A percentile compares a stretch with the other conserved stretches of the same genome.
Conservation (phyloP, 2,329 filamentous ascomycete genomes). For the Aspergillus sp. region DNA sequence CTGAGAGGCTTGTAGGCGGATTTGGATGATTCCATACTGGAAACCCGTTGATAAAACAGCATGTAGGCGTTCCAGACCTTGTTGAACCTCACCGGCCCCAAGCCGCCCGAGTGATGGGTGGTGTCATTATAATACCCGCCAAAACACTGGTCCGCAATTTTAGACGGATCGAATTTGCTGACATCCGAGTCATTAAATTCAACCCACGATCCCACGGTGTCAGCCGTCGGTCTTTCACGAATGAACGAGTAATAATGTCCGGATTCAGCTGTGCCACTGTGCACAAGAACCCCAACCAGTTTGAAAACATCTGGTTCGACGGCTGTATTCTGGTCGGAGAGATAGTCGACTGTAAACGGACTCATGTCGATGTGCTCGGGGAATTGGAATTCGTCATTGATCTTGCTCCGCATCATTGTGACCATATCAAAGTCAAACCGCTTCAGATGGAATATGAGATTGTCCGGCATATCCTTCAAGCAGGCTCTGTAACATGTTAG, state of each 20-base stretch:
- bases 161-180: constrained; percentile 60
- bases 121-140: constrained; percentile 56
- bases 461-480: constrained; percentile 83
- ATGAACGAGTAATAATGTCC: constrained; percentile 98
- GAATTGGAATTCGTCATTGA: constrained; percentile 91
- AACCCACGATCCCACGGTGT: constrained; percentile 55
- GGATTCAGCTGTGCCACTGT: constrained; percentile 83
- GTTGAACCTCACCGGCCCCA: constrained; percentile 42
- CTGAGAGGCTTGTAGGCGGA: constrained; percentile 35
- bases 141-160: constrained; percentile 69
- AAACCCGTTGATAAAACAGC: constrained; percentile 86
- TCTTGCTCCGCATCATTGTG: constrained; percentile 74
- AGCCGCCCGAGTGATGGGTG: constrained; percentile 39
- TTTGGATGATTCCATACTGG: constrained; percentile 50
- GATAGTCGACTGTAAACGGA: constrained; percentile 77
- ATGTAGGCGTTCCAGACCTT: constrained; percentile 88
- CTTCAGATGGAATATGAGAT: constrained; percentile 87
- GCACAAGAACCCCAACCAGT: constrained; percentile 87
- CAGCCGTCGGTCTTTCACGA: constrained; percentile 58
- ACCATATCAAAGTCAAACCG: constrained; percentile 45
- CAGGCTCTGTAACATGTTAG: constrained; percentile 54
- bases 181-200: constrained; percentile 93
- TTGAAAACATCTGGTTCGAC: constrained; percentile 70
- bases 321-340: constrained; percentile 53
- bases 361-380: constrained; percentile 75